Evolutionary conservation across 495 filamentous ascomycete genomes (phyloP), one percentile per base, ranked within the genome.

Genomic region (Diplogelasinospora grovesii): DNA sequence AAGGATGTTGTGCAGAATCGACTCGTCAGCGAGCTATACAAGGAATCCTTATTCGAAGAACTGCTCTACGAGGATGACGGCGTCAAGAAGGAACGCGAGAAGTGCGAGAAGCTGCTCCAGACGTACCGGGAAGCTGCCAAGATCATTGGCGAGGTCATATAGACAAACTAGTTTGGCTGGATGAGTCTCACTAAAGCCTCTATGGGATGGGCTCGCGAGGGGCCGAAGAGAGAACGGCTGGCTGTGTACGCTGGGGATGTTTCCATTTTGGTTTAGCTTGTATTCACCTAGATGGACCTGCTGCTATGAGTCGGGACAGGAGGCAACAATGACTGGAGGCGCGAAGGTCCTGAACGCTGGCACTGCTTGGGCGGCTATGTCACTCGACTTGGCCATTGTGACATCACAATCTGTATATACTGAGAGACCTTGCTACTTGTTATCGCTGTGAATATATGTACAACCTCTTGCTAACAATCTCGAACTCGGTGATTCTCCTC

Each of bases 1-100:
- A 98, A 96, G 60, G 92, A 98, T 47, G 89, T 86, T 4, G 88
- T 98, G 22, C 92, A 98, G 62, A 98, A 98, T 60, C 76, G 92
- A 25, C 78, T 98, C 8, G 92, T 98, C 26, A 95, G 85, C 54
- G 86, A 96, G 56, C 73, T 98, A 20, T 98, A 98, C 67, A 88
- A 85, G 60, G 92, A 98, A 59, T 73, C 81, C n/a, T 67, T 93
- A 20, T 98, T 98, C 53, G 75, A 86, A 38, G 92, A 98, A 53
- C 70, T 98, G 41, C 73, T 98, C 15, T 97, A 98, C 60, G 92
- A 98, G 64, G 92, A 98, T 54, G 92, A 97, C 57, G 86, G 75
- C 11, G 92, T 98, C 57, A 95, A 95, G 74, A 85, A 87, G 44
- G 92, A 98, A 63, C 77, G 92, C 41, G 89, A 95, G 70, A 98